Conservation (phyloP, 2,329 filamentous ascomycete genomes). For the Beauveria caledonica region DNA sequence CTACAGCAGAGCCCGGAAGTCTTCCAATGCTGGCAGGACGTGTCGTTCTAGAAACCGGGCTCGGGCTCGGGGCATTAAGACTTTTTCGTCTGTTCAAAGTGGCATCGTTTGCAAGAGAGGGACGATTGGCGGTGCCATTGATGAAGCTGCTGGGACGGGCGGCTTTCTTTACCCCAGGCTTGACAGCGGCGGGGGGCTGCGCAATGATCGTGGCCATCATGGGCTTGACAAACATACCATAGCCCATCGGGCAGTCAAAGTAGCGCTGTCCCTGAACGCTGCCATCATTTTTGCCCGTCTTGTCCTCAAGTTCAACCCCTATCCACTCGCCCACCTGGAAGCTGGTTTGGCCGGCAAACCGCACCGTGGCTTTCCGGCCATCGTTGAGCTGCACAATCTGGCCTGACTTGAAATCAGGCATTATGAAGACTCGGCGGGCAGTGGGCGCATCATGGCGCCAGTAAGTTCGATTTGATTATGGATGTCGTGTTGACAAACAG, state of each 20-base stretch:
- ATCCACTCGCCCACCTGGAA: constrained; percentile 84
- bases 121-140: constrained; percentile 29
- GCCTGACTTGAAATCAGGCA: constrained; percentile 55
- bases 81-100: constrained; percentile 55
- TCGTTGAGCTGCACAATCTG: constrained; percentile 74
- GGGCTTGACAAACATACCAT: constrained; percentile 78
- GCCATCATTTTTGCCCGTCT: constrained; percentile 88
- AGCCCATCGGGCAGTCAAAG: constrained; percentile 72
- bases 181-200: constrained; percentile 33
- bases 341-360: constrained; percentile 70
- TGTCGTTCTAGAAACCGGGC: constrained; percentile 51
- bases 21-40: constrained; percentile 49
- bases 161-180: constrained; percentile 31
- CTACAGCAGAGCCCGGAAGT: constrained; percentile 25
- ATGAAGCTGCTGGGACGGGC: constrained; percentile 47
- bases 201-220: constrained; percentile 55
- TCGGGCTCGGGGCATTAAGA: constrained; percentile 64
- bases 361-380: constrained; percentile 67
- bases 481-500: constrained; percentile 4
- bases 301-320: constrained; percentile 76
- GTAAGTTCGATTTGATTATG: not conserved
- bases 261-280: constrained; percentile 81
- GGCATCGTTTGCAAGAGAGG: constrained; percentile 41
- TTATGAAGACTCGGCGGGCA: constrained; percentile 26
- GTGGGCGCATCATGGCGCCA: constrained; percentile 26